phyloP scores from a whole-genome alignment of 257 asterid species.

The Craterostigma plantagineum region DNA sequence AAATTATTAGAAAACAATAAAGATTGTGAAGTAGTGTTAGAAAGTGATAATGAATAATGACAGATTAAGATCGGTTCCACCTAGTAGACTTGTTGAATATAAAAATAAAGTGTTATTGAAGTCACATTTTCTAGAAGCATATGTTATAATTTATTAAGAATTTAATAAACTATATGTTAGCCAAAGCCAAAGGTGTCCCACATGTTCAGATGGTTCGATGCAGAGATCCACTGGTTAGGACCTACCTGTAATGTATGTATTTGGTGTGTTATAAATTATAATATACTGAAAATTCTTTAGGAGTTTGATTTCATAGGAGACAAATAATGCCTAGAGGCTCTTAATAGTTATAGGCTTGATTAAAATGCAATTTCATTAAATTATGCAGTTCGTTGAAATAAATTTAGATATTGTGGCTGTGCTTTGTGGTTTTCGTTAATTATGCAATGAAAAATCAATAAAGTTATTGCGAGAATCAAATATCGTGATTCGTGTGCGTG shows the following conservation, averaged over 20 bases:
- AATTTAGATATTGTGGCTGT: too few species aligned
- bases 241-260: constrained; percentile 14
- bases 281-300: too few species aligned
- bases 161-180: background rate
- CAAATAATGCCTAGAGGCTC: background rate
- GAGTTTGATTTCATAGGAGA: background rate
- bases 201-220: constrained; percentile 28
- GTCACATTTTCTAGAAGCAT: constrained; percentile 26
- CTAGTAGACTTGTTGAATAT: background rate
- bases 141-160: too few species aligned
- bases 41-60: constrained; percentile 6
- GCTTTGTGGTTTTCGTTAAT: too few species aligned
- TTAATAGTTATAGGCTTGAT: background rate
- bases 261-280: background rate
- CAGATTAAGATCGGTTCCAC: too few species aligned
- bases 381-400: too few species aligned
- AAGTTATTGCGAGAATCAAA: too few species aligned
- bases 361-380: too few species aligned
- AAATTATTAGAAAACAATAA: too few species aligned
- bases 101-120: constrained; percentile 11
- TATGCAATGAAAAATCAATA: too few species aligned
- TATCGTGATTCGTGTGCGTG: too few species aligned
- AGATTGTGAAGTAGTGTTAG: too few species aligned
- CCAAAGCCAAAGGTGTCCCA: constrained; percentile 19
- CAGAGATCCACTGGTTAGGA: constrained; percentile 24